These are phyloP conservation scores for Cercospora zeina DNA, from an alignment of 2,329 filamentous ascomycete genomes.

Conservation along the genomic window DNA sequence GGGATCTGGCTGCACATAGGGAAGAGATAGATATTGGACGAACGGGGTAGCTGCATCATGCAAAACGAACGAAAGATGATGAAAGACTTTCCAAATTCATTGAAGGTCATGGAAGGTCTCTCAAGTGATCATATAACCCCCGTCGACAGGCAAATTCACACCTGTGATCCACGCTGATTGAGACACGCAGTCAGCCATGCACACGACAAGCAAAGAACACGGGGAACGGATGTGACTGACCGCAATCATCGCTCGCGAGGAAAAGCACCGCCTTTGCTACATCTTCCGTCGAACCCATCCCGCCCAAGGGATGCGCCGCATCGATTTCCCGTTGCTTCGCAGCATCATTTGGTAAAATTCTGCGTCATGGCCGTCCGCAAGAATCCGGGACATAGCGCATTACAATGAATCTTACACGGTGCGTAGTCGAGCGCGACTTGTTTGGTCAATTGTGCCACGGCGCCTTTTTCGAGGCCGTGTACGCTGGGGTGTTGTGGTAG, in stretches of 20 bases:
- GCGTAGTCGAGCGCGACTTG: constrained; percentile 42
- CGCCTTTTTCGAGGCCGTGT: constrained; percentile 37
- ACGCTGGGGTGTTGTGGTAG: constrained; percentile 40
- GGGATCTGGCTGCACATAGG: neutral
- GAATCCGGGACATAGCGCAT: constrained; percentile 48
- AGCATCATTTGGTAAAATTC: constrained; percentile 40
- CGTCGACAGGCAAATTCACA: constrained; percentile 20
- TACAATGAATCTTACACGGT: constrained; percentile 45
- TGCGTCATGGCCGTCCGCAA: constrained; percentile 42
- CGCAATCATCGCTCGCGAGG: neutral
- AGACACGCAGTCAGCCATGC: neutral
- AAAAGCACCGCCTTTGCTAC: constrained; percentile 3
- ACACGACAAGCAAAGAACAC: neutral
- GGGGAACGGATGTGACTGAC: neutral
- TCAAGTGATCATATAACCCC: constrained; percentile 14
- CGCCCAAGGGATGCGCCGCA: constrained; percentile 40
- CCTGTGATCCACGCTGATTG: constrained; percentile 26
- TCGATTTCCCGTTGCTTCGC: constrained; percentile 33
- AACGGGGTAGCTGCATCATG: neutral
- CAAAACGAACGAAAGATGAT: neutral
- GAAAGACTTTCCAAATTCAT: neutral
- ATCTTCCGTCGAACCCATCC: constrained; percentile 17
- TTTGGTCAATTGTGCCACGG: constrained; percentile 49
- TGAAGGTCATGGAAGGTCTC: neutral
- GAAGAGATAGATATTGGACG: neutral